Evolutionary conservation across 78 protist species (phyloP).

Genomic region (Dictyostelium capitatum): DNA sequence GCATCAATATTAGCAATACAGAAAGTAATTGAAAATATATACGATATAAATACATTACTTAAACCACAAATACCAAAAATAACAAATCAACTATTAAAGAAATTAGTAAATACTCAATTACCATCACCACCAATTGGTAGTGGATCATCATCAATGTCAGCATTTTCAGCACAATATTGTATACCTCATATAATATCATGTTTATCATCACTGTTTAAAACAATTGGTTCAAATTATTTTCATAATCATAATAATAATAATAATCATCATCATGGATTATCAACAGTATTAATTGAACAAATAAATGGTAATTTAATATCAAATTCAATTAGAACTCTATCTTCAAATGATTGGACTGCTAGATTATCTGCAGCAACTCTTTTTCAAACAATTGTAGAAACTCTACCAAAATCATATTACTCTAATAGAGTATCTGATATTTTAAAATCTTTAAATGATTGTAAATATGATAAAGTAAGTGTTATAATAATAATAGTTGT

Average conservation of each 20-base stretch:
- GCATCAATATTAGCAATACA: neutral
- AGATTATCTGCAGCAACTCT: neutral
- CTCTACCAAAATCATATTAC: constrained; percentile 4
- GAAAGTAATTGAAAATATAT: constrained; percentile 18
- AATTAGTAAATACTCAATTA: neutral
- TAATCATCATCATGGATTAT: too few species aligned
- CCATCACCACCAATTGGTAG: neutral
- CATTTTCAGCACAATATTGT: constrained; percentile 18
- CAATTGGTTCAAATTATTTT: neutral
- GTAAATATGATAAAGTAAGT: constrained; percentile 31
- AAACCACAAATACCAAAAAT: neutral
- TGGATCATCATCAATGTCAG: neutral
- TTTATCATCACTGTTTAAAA: neutral
- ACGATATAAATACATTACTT: neutral
- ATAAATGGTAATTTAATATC: neutral
- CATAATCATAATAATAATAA: too few species aligned
- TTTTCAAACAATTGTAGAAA: constrained; percentile 2
- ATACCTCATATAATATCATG: neutral
- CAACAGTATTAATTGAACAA: neutral
- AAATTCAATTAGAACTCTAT: neutral
- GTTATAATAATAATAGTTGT: too few species aligned
- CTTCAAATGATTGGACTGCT: constrained; percentile 9
- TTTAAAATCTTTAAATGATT: constrained; percentile 28
- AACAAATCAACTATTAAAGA: neutral
- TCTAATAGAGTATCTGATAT: neutral